Percentiles rank a stretch among this genome's conserved stretches.
phyloP scores from a whole-genome alignment of 805 yeast species.

The Saturnispora ahearnii region DNA sequence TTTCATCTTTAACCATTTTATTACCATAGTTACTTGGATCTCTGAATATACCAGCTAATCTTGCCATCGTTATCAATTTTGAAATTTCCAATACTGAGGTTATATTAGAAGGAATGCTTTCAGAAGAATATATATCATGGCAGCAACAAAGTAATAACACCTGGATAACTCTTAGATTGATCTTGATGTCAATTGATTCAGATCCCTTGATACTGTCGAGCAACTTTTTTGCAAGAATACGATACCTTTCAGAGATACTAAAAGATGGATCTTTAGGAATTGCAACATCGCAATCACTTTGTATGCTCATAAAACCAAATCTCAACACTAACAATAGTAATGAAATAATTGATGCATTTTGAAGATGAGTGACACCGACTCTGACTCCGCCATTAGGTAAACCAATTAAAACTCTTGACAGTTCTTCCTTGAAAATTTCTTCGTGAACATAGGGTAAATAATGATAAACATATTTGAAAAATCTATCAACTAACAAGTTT shows the following conservation, averaged over 20 bases:
- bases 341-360: slow-evolving; percentile 29
- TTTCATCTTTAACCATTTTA: slow-evolving; percentile 27
- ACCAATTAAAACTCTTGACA: slow-evolving; percentile 25
- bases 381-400: slow-evolving; percentile 17
- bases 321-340: slow-evolving; percentile 33
- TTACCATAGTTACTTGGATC: slow-evolving; percentile 35
- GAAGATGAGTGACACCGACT: slow-evolving; percentile 18
- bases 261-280: slow-evolving; percentile 17
- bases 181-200: slow-evolving; percentile 30
- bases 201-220: slow-evolving; percentile 26
- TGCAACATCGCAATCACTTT: slow-evolving; percentile 16
- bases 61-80: slow-evolving; percentile 36
- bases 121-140: slow-evolving; percentile 37
- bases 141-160: slow-evolving; percentile 34
- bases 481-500: slow-evolving; percentile 35
- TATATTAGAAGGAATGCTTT: slow-evolving; percentile 36
- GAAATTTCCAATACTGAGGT: slow-evolving; percentile 36
- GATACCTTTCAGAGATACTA: slow-evolving; percentile 21
- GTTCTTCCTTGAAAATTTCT: slow-evolving; percentile 32
- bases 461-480: slow-evolving; percentile 38
- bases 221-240: slow-evolving; percentile 31
- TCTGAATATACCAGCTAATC: slow-evolving; percentile 35
- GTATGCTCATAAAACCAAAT: slow-evolving; percentile 31
- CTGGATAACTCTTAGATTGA: slow-evolving; percentile 37
- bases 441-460: slow-evolving; percentile 43